Evolutionary conservation across 257 asterid genomes (phyloP).

Genomic region (Cinchona pubescens): DNA sequence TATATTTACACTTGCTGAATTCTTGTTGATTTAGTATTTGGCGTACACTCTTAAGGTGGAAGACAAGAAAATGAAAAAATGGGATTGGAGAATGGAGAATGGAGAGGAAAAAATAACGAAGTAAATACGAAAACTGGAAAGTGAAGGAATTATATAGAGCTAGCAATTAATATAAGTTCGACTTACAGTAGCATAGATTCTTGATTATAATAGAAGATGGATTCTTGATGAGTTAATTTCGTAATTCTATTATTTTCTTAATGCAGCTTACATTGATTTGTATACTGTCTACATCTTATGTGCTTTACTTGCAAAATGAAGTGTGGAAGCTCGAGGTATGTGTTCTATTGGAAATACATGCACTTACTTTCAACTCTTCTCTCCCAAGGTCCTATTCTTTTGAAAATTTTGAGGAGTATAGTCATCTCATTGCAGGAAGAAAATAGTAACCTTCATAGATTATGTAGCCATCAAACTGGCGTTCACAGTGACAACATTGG

Average conservation of each 20-base stretch:
- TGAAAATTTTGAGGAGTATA: constrained; percentile 18
- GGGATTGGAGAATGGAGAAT: no score
- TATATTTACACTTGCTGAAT: neutral
- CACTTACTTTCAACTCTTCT: constrained; percentile 12
- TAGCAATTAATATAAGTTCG: no score
- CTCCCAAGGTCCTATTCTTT: constrained; percentile 4
- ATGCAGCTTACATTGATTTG: constrained; percentile 61
- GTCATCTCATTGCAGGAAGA: constrained; percentile 60
- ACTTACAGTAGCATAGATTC: no score
- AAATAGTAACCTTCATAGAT: constrained; percentile 44
- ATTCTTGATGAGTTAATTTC: constrained; percentile 7
- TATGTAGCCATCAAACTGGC: constrained; percentile 38
- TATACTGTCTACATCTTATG: constrained; percentile 42
- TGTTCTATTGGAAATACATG: constrained; percentile 16
- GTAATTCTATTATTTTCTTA: constrained; percentile 18
- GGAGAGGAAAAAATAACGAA: neutral
- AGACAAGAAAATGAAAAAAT: no score
- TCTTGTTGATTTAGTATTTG: neutral
- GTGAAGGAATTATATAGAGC: neutral
- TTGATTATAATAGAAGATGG: constrained; percentile 1
- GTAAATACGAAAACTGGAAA: no score
- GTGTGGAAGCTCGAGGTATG: constrained; percentile 74
- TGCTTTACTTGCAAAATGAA: constrained; percentile 50
- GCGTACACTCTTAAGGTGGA: neutral
- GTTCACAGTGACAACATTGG: constrained; percentile 28